Conservation (phyloP, 163 green algal genomes). For the Chlorella variabilis region DNA sequence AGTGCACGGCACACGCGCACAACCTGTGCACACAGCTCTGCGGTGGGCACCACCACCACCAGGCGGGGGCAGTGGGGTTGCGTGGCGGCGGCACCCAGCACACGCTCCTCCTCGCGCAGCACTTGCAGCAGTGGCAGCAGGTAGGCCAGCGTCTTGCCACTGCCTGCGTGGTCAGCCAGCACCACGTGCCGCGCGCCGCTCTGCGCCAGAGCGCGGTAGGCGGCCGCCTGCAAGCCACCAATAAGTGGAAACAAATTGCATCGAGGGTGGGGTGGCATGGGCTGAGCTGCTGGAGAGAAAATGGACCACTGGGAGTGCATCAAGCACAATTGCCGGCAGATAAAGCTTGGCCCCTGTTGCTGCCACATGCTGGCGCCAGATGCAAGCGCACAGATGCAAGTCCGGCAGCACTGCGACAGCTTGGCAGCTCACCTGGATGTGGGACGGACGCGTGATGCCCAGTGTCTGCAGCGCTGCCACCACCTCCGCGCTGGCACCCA, state of each 20-base stretch:
- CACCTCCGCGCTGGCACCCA: slow-evolving; percentile 61
- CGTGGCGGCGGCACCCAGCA: slow-evolving; percentile 1
- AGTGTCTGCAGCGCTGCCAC: slow-evolving; percentile 61
- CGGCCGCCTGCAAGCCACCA: slow-evolving; percentile 38
- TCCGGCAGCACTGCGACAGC: too few species aligned
- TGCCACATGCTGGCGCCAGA: too few species aligned
- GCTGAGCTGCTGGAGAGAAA: background rate
- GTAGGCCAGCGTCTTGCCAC: slow-evolving; percentile 94
- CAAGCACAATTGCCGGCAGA: too few species aligned
- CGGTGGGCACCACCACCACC: slow-evolving; percentile 59
- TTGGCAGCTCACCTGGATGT: slow-evolving; percentile 77
- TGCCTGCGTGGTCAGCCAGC: slow-evolving; percentile 86
- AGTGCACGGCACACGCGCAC: slow-evolving; percentile 66
- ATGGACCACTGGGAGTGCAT: too few species aligned
- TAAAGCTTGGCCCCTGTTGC: too few species aligned
- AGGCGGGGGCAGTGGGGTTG: slow-evolving; percentile 41
- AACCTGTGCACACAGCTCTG: slow-evolving; percentile 67
- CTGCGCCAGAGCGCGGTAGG: slow-evolving; percentile 4
- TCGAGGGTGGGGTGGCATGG: background rate
- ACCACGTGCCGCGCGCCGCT: slow-evolving; percentile 51
- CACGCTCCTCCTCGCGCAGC: slow-evolving; percentile 41
- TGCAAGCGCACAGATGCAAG: too few species aligned
- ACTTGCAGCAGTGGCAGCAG: slow-evolving; percentile 81
- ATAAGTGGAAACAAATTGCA: background rate
- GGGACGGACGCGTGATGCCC: slow-evolving; percentile 71